Evolutionary conservation across 2,329 filamentous ascomycete genomes (phyloP), one percentile per base, ranked within the genome.

Genomic region (Aspergillus terreus): DNA sequence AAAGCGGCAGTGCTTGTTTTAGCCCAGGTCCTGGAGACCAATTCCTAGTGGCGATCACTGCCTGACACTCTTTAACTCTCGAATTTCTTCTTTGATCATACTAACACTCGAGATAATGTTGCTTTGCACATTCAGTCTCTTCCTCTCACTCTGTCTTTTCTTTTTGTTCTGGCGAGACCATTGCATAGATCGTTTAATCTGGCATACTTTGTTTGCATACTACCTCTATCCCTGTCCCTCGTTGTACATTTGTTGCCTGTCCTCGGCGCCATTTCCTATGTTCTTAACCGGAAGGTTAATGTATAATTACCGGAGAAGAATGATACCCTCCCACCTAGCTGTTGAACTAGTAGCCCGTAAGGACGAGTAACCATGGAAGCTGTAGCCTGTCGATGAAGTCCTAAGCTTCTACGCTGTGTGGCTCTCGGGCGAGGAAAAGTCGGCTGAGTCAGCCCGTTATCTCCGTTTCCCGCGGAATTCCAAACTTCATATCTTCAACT

Each of bases 1-100:
- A 72, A 70, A 57, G 62, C 69, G 2, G 65, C 70, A 14, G 60
- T 72, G 12, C 60, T 66, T 33, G 69, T 71, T 17, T 53, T 73
- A n/a, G 64, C 62, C 5, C 66, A 72, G 51, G 68, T 72, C 9
- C 66, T 73, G 15, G 70, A 72, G 53, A 58, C 58, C 11, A 69
- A 68, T 35, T 57, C 59, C 27, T 60, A 56, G 44, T 30, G 12
- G 23, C 27, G 7, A 30, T 11, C 9, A 7, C 27, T 4, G 27
- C 27, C 27, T 11, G 3, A 30, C 27, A 6, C 27, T 30, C 27
- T 30, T 30, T 30, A 6, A 30, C 27, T 30, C 7, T 30, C 7
- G 27, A 30, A 46, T 32, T 45, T 12, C 32, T 33, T 53, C 23
- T 4, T 30, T 30, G 27, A 30, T 11, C 7, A 9, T 30, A 27